These are phyloP conservation scores for Coemansia sp. DNA, from an alignment of 192 early-diverging fungal species.

Conservation along the genomic window DNA sequence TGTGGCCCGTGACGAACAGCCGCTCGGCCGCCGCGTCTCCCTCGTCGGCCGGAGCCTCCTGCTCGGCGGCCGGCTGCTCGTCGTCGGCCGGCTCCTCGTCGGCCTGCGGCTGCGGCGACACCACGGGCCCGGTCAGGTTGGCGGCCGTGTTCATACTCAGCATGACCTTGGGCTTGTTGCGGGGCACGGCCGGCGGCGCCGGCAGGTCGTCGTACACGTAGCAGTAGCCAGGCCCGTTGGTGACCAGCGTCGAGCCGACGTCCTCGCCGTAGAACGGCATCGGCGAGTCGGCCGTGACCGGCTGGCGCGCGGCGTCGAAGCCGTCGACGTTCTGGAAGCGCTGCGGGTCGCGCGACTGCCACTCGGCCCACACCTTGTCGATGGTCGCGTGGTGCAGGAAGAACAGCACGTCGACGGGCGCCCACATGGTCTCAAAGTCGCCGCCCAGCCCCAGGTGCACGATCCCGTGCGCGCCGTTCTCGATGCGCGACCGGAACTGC, in stretches of 20 bases:
- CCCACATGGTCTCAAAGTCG: slow-evolving; percentile 54
- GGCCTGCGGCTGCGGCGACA: neutral
- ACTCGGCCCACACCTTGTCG: slow-evolving; percentile 58
- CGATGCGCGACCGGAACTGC: slow-evolving; percentile 52
- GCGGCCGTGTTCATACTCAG: slow-evolving; percentile 4
- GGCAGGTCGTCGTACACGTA: slow-evolving; percentile 50
- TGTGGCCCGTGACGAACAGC: neutral
- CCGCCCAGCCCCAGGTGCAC: slow-evolving; percentile 52
- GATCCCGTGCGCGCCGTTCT: slow-evolving; percentile 52
- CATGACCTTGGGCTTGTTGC: slow-evolving; percentile 13
- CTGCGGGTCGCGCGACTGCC: slow-evolving; percentile 49
- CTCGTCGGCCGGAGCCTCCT: neutral
- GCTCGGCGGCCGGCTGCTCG: neutral
- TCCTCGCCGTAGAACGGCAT: slow-evolving; percentile 49
- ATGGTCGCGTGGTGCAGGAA: slow-evolving; percentile 67
- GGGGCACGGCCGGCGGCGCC: slow-evolving; percentile 19
- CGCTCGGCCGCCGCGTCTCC: neutral
- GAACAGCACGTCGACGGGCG: slow-evolving; percentile 57
- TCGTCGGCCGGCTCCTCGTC: neutral
- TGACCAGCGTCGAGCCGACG: slow-evolving; percentile 25
- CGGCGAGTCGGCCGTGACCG: slow-evolving; percentile 22
- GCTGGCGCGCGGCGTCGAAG: slow-evolving; percentile 21
- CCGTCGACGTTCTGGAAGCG: slow-evolving; percentile 35
- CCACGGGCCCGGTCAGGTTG: neutral
- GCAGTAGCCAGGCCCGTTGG: slow-evolving; percentile 46